These are phyloP conservation scores for Kitagawia praeruptora DNA, from an alignment of 129 eudicot species.

Conservation along the genomic window DNA sequence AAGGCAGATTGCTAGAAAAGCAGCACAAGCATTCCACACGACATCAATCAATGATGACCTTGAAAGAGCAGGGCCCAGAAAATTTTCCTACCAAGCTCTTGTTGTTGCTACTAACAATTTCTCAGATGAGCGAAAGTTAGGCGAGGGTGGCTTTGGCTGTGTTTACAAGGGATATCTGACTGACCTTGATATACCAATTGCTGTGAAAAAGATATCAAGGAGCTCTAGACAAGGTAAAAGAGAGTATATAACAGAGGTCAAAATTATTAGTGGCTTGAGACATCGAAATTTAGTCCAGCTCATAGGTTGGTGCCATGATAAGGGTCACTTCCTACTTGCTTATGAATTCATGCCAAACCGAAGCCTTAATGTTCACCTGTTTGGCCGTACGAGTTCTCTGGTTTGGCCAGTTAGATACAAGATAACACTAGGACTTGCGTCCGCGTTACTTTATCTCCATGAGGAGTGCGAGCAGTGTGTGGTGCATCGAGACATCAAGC, in stretches of 20 bases:
- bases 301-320: constrained; percentile 67
- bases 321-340: constrained; percentile 42
- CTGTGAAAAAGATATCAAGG: constrained; percentile 55
- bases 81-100: background rate
- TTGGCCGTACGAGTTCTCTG: constrained; percentile 27
- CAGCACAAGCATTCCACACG: constrained; percentile 9
- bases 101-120: constrained; percentile 5
- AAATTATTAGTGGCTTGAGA: constrained; percentile 43
- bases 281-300: constrained; percentile 55
- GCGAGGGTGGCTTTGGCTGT: constrained; percentile 30
- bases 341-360: constrained; percentile 66
- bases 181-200: constrained; percentile 27
- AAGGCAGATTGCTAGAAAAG: background rate
- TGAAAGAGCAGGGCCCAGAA: constrained; percentile 7
- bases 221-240: constrained; percentile 59
- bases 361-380: constrained; percentile 47
- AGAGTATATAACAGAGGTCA: constrained; percentile 59
- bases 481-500: constrained; percentile 62
- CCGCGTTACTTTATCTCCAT: constrained; percentile 50
- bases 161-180: constrained; percentile 45
- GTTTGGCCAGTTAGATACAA: constrained; percentile 44
- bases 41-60: constrained; percentile 38
- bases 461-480: constrained; percentile 69
- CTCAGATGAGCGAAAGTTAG: background rate
- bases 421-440: constrained; percentile 48